Percentiles rank a stretch among this genome's conserved stretches.
phyloP scores from a whole-genome alignment of 225 moss, liverwort and hornwort genomes.

The Bryoerythrophyllum caledonicum region DNA sequence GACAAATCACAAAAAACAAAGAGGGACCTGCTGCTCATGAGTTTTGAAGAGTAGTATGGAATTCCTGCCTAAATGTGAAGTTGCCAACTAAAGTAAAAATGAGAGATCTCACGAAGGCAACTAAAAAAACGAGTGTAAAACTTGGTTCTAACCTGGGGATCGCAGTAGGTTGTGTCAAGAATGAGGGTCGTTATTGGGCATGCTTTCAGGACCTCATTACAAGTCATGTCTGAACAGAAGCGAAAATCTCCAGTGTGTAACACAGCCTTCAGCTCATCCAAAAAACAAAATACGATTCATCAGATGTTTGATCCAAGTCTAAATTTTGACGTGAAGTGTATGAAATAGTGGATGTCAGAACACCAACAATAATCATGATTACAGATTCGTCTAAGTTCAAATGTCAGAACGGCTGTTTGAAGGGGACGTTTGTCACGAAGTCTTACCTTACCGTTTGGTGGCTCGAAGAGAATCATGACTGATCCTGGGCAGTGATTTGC shows the following conservation, averaged over 20 bases:
- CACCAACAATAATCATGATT: neutral
- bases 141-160: slow-evolving; percentile 69
- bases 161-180: slow-evolving; percentile 96
- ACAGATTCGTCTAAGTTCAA: slow-evolving; percentile 14
- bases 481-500: slow-evolving; percentile 99
- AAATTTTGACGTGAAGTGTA: slow-evolving; percentile 9
- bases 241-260: slow-evolving; percentile 98
- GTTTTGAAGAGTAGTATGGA: slow-evolving; percentile 14
- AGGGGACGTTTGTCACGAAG: slow-evolving; percentile 3
- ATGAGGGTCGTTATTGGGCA: slow-evolving; percentile 73
- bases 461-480: slow-evolving; percentile 98
- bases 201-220: slow-evolving; percentile 53
- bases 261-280: slow-evolving; percentile 58
- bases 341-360: neutral
- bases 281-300: slow-evolving; percentile 22
- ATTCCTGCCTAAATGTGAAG: slow-evolving; percentile 6
- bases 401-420: neutral
- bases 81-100: neutral
- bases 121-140: slow-evolving; percentile 4
- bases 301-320: slow-evolving; percentile 26
- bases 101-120: slow-evolving; percentile 1
- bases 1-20: slow-evolving; percentile 7
- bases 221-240: slow-evolving; percentile 78
- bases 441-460: slow-evolving; percentile 83
- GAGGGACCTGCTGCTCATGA: slow-evolving; percentile 2